Evolutionary conservation across 2,329 filamentous ascomycete species (phyloP), one percentile per base, ranked within the genome.

Genomic region (Fusarium camptoceras): DNA sequence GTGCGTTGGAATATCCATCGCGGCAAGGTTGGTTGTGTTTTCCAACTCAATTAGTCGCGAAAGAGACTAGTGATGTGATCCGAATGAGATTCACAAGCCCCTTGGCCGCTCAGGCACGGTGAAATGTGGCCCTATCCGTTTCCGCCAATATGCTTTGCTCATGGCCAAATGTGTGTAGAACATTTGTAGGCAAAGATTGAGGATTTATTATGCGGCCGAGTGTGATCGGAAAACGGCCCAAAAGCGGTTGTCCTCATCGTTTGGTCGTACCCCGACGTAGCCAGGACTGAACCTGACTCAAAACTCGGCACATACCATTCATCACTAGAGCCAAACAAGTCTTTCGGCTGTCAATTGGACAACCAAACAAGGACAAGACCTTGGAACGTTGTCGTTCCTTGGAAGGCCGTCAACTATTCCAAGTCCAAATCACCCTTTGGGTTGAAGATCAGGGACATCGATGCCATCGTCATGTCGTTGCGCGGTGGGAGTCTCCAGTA

Each of bases 401-500:
- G 49, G 39, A 54, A 31, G 16, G 14, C 39, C 39, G 16, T 43
- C 22, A n/a, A n/a, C 42, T 37, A 44, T 28, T 42, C 16, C 44
- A 43, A 57, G 41, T 28, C 15, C 8, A 25, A 27, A 49, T 44
- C 46, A 47, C 47, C 31, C n/a, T 41, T 51, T 42, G 20, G 30
- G 34, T 42, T 41, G 16, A 28, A 47, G 47, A 72, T 63, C 59
- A 50, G 56, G 25, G 59, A 57, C 49, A 51, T 66, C 49, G 39
- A 59, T 54, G 25, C 42, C n/a, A 39, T 41, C 39, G 25, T 42
- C 24, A 46, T 57, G 58, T 43, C n/a, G 61, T 48, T 55, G 39
- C 39, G 39, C 20, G 51, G 27, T 25, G 61, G 44, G 41, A 65
- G 30, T 47, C 16, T 24, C 34, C 20, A 58, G 50, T 46, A 34